These are phyloP conservation scores for Ophiostoma sp. DNA, from an alignment of 2,329 filamentous ascomycete genomes.

Conservation along the genomic window DNA sequence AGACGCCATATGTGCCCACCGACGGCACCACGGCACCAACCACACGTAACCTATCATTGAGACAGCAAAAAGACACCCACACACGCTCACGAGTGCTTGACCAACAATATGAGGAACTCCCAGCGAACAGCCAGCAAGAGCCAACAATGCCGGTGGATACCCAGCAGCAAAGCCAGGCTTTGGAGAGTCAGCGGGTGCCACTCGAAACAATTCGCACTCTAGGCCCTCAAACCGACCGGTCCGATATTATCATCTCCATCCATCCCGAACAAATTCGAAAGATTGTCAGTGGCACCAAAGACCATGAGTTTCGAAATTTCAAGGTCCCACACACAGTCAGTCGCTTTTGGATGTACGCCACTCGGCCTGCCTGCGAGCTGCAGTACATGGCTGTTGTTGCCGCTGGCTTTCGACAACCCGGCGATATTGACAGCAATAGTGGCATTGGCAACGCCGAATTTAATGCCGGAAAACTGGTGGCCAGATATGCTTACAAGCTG, in stretches of 20 bases:
- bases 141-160: neutral
- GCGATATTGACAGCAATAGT: slow-evolving; percentile 46
- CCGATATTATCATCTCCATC: slow-evolving; percentile 57
- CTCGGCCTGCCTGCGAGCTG: slow-evolving; percentile 48
- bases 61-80: neutral
- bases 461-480: slow-evolving; percentile 42
- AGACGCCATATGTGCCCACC: neutral
- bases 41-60: neutral
- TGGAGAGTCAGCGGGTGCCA: slow-evolving; percentile 55
- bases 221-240: slow-evolving; percentile 49
- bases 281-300: slow-evolving; percentile 51
- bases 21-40: neutral
- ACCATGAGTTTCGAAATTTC: slow-evolving; percentile 58
- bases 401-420: slow-evolving; percentile 45
- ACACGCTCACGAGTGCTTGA: neutral
- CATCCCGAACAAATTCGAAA: slow-evolving; percentile 48
- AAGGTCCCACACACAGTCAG: slow-evolving; percentile 55
- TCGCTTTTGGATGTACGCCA: slow-evolving; percentile 65
- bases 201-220: slow-evolving; percentile 50
- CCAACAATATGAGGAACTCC: neutral
- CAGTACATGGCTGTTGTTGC: slow-evolving; percentile 61
- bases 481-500: slow-evolving; percentile 54
- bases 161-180: slow-evolving; percentile 35
- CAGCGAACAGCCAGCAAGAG: neutral
- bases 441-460: slow-evolving; percentile 56